Evolutionary conservation across 2,329 filamentous ascomycete genomes (phyloP), one percentile per base, ranked within the genome.

Genomic region (Xylariales sp.): DNA sequence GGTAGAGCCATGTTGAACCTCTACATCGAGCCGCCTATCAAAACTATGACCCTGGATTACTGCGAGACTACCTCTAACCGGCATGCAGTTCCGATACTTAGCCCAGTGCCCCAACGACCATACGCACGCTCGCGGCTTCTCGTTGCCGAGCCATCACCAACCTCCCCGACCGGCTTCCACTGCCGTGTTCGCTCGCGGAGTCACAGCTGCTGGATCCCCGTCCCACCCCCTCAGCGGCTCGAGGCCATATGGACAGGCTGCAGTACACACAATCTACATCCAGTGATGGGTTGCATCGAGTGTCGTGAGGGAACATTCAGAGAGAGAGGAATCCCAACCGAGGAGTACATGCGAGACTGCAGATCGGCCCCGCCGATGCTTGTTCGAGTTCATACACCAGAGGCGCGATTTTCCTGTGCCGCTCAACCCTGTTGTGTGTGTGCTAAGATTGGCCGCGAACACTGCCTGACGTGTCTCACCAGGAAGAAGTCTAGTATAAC

Each of bases 301-400:
- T 39, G 36, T 11, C 8, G 10, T 5, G 11, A 9, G 2, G 36
- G 36, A 5, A 14, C 11, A 3, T 39, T 27, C 15, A 11, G 29
- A 16, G 36, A 39, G 27, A n/a, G 16, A 6, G 36, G 36, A 7
- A 11, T 29, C 1, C 36, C 36, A 11, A 39, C 36, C 5, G 5
- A 14, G 11, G 27, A 29, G n/a, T 24, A 39, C 14, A 15, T 8
- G 4, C 16, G 24, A 4, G n/a, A 12, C 9, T 18, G 15, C 9
- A 24, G 16, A 8, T 39, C 36, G 11, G 36, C 36, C 6, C 36
- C 36, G 16, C 36, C 36, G 6, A 39, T 39, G 3, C 10, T 39
- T 15, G 18, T 39, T 2, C 10, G 36, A 28, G 14, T 11, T 3
- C 24, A 39, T 9, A 19, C 31, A 7, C 36, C 36, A 12, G 14